phyloP scores from a whole-genome alignment of 805 yeast genomes.

The Yamadazyma insecticola region DNA sequence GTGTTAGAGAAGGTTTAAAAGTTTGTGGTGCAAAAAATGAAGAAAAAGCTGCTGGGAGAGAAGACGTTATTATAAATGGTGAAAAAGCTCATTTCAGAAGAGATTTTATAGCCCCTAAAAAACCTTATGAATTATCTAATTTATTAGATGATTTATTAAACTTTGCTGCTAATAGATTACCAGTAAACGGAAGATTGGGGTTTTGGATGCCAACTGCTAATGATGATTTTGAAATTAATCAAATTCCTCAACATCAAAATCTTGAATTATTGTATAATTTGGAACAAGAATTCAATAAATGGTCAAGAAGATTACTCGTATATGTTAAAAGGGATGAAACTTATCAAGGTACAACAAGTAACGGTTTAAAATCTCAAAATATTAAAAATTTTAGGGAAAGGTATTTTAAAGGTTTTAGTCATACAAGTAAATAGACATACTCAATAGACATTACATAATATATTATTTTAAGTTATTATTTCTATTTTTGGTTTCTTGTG shows the following conservation, averaged over 20 bases:
- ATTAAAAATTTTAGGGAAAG: constrained; percentile 65
- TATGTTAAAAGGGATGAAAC: constrained; percentile 58
- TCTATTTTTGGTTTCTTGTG: too few species aligned
- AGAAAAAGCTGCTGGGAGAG: constrained; percentile 68
- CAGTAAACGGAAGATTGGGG: constrained; percentile 73
- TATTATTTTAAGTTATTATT: too few species aligned
- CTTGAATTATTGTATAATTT: constrained; percentile 68
- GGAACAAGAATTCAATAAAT: constrained; percentile 85
- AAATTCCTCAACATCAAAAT: constrained; percentile 74
- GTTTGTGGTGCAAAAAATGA: constrained; percentile 79
- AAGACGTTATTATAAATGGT: constrained; percentile 70
- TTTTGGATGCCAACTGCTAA: constrained; percentile 99
- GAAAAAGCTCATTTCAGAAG: constrained; percentile 68
- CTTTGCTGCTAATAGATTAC: constrained; percentile 69
- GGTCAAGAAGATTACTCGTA: constrained; percentile 86
- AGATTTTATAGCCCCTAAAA: constrained; percentile 90
- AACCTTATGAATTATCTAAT: constrained; percentile 76
- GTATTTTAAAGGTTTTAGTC: constrained; percentile 65
- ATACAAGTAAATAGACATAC: constrained; percentile 26
- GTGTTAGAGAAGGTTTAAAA: constrained; percentile 91
- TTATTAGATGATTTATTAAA: constrained; percentile 72
- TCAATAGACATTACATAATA: too few species aligned
- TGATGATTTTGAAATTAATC: constrained; percentile 65
- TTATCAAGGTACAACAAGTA: constrained; percentile 46
- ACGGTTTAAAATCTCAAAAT: constrained; percentile 41